A percentile compares a stretch with the other conserved stretches of the same genome.
Evolutionary conservation across 2,329 filamentous ascomycete genomes (phyloP).

Genomic region (Delphinella strobiligena): DNA sequence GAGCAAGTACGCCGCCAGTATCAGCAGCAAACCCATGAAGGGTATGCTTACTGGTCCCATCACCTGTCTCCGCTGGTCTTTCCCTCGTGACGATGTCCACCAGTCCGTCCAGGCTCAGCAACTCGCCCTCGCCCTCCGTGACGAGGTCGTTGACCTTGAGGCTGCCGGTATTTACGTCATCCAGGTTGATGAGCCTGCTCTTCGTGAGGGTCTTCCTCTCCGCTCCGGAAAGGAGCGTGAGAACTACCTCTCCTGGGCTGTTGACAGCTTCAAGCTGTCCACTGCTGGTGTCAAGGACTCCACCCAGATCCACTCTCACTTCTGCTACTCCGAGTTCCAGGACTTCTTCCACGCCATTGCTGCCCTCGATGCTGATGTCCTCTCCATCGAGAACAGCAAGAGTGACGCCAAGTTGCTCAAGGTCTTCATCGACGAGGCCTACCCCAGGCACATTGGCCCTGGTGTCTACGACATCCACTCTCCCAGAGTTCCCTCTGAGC

Average conservation of each 20-base stretch:
- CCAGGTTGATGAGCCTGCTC: conserved; percentile 97
- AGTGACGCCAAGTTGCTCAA: conserved; percentile 97
- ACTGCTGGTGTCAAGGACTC: conserved; percentile 87
- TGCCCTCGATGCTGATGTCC: conserved; percentile 91
- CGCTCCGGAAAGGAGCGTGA: conserved; percentile 88
- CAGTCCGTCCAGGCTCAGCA: conserved; percentile 98
- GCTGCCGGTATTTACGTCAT: conserved; percentile 94
- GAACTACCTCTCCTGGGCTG: conserved; percentile 93
- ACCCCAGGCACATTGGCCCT: conserved; percentile 95
- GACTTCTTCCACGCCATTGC: conserved; percentile 99
- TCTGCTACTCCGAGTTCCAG: conserved; percentile 99
- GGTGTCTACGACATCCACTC: conserved; percentile 99
- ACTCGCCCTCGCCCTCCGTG: conserved; percentile 93
- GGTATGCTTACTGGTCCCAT: conserved; percentile 99
- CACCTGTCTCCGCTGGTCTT: conserved; percentile 98
- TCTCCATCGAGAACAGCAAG: conserved; percentile 99
- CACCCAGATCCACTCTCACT: conserved; percentile 99
- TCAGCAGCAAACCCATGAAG: conserved; percentile 99
- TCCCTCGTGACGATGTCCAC: conserved; percentile 98
- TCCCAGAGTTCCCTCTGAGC: conserved; percentile 87
- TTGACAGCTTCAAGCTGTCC: conserved; percentile 94
- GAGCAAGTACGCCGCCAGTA: conserved; percentile 93
- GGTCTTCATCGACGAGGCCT: conserved; percentile 95
- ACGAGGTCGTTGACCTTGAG: conserved; percentile 97
- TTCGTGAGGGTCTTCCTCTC: conserved; percentile 97